Base-by-base conservation (phyloP, 306 rosid species). In the Malus asiatica region DNA sequence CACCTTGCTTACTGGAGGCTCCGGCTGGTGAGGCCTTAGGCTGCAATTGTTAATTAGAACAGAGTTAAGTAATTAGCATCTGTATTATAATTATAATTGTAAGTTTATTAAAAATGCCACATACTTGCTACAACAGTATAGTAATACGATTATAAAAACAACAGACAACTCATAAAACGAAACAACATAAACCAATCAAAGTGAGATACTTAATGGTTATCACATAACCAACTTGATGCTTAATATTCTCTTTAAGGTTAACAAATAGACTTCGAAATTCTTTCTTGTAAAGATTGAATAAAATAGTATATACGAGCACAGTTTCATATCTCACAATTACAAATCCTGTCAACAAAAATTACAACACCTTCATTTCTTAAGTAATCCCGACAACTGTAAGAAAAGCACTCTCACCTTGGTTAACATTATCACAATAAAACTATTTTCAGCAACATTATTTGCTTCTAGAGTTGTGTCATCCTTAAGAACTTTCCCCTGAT, bases 401-500 rank as follows among this genome's bases (percentile, higher is more conserved):
- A 71, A 63, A 75, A 6, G 32, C 29, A 38, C 25, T 38, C 67
- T 73, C 72, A 80, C 87, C 87, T 84, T 84, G 66, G 76, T 51
- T 66, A 80, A 46, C 87, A 84, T 84, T 69, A 84, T 58, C 55
- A 84, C 87, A 22, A 84, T 68, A 80, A 84, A 84, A 71, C 79
- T 84, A 65, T 69, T 80, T 75, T 84, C 87, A 55, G 77, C 79
- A 68, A 84, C 84, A 73, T 77, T 72, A 77, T 84, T 84, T 69
- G 77, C 84, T 53, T 64, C 82, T 18, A 84, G 76, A 20, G 87
- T 84, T 32, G 87, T 72, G 53, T 68, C 22, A 60, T 84, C 87
- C 79, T 84, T 80, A 9, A 84, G 84, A 60, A 84, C 84, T 59
- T 84, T 84, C 75, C 87, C 87, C 74, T 84, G 87, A 73, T 84